phyloP scores from a whole-genome alignment of 2,329 filamentous ascomycete species.

The Graphilbum ipis-grandicollis region DNA sequence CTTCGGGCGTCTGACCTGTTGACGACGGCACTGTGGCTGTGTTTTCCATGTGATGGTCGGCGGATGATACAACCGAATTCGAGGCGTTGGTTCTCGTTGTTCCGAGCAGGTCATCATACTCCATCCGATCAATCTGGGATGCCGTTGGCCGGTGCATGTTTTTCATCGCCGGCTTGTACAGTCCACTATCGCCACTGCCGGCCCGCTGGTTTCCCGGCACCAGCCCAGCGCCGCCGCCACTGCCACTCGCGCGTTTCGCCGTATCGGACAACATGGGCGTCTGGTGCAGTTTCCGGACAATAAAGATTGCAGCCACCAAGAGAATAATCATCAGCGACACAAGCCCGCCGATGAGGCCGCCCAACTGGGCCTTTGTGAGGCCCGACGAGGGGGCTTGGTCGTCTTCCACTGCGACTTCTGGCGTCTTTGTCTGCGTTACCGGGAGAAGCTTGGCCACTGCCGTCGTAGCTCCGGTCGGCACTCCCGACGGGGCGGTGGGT shows the following conservation, averaged over 20 bases:
- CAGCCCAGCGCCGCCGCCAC: background rate
- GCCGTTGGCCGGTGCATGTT: conserved; percentile 18
- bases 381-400: conserved; percentile 7
- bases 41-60: no score
- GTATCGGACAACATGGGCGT: conserved; percentile 20
- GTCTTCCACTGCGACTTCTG: conserved; percentile 13
- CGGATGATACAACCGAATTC: no score
- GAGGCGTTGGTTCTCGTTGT: conserved; percentile 14
- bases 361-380: conserved; percentile 24
- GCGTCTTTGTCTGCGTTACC: conserved; percentile 23
- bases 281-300: conserved; percentile 31
- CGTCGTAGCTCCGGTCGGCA: conserved; percentile 11
- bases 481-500: conserved; percentile 16
- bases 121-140: conserved; percentile 25
- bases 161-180: conserved; percentile 14
- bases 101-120: conserved; percentile 20
- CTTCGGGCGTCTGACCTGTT: no score
- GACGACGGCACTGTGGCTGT: no score
- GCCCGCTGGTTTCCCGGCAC: no score
- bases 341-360: conserved; percentile 35
- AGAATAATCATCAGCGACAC: conserved; percentile 29
- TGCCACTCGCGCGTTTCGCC: background rate
- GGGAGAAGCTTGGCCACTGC: conserved; percentile 26
- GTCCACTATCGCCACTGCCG: background rate
- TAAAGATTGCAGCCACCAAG: conserved; percentile 26